Conservation (phyloP, 768 basidiomycete species). For the Ramaria rubella region DNA sequence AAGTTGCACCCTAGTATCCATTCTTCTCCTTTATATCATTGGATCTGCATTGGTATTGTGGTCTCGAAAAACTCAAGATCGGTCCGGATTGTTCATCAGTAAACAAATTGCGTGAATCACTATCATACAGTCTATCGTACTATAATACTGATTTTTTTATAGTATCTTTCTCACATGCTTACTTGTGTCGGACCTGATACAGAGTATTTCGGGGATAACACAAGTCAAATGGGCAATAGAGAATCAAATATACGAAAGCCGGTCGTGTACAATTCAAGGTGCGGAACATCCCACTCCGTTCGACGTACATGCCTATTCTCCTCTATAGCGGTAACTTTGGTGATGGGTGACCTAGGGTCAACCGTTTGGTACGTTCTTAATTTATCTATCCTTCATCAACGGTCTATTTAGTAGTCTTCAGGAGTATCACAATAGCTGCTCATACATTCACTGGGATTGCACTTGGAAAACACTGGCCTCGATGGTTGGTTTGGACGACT, state of each 20-base stretch:
- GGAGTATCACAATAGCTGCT: constrained; percentile 1
- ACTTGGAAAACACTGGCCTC: too few relatives aligned
- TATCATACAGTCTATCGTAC: not conserved
- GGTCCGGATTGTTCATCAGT: not conserved
- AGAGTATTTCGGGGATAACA: constrained; percentile 9
- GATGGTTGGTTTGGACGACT: too few relatives aligned
- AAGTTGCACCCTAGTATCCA: constrained; percentile 6
- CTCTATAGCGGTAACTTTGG: not conserved
- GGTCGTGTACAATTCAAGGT: constrained; percentile 8
- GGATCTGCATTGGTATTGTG: not conserved
- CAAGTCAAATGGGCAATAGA: constrained; percentile 9
- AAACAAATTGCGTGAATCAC: constrained; percentile 3
- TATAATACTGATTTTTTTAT: not conserved
- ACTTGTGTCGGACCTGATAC: constrained; percentile 6
- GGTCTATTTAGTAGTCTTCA: not conserved
- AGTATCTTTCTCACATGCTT: constrained; percentile 5
- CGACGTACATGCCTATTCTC: not conserved
- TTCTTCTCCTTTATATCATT: constrained; percentile 4
- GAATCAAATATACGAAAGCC: constrained; percentile 1
- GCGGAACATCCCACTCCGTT: too few relatives aligned
- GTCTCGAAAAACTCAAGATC: not conserved
- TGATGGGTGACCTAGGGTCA: constrained; percentile 6
- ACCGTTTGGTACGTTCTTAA: not conserved
- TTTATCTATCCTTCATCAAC: not conserved
- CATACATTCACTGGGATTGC: too few relatives aligned